A percentile compares a stretch with the other conserved stretches of the same genome.
phyloP scores from a whole-genome alignment of 257 asterid species.

The Verbascum thapsus region DNA sequence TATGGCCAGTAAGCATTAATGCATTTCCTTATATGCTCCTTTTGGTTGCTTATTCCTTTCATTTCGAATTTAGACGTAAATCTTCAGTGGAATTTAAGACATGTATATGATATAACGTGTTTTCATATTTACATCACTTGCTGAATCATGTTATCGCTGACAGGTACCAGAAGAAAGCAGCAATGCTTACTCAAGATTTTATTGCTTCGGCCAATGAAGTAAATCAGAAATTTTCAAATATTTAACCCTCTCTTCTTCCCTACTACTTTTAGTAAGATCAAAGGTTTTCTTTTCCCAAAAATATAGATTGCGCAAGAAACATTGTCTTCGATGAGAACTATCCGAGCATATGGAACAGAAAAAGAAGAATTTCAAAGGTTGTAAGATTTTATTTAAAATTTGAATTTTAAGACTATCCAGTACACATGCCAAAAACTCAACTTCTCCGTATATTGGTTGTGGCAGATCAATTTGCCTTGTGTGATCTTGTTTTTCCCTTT shows the following conservation, averaged over 20 bases:
- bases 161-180: constrained; percentile 59
- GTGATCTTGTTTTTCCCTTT: neutral
- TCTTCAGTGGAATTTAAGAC: neutral
- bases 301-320: constrained; percentile 49
- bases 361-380: constrained; percentile 49
- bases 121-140: neutral
- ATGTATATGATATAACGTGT: constrained; percentile 4
- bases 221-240: constrained; percentile 27
- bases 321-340: constrained; percentile 44
- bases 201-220: constrained; percentile 53
- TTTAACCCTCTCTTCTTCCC: constrained; percentile 24
- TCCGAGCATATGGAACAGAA: constrained; percentile 57
- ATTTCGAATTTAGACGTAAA: constrained; percentile 11
- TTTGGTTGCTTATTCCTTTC: constrained; percentile 12
- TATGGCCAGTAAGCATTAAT: constrained; percentile 53
- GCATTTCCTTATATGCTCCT: constrained; percentile 17
- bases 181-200: constrained; percentile 46
- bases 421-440: constrained; percentile 16
- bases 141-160: constrained; percentile 18
- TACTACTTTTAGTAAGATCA: neutral
- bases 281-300: constrained; percentile 10
- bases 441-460: constrained; percentile 20
- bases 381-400: constrained; percentile 7
- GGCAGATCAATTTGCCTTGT: constrained; percentile 26
- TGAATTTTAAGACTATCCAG: constrained; percentile 11